These are phyloP conservation scores for Niebla homalea DNA, from an alignment of 495 filamentous ascomycete genomes.

Conservation along the genomic window DNA sequence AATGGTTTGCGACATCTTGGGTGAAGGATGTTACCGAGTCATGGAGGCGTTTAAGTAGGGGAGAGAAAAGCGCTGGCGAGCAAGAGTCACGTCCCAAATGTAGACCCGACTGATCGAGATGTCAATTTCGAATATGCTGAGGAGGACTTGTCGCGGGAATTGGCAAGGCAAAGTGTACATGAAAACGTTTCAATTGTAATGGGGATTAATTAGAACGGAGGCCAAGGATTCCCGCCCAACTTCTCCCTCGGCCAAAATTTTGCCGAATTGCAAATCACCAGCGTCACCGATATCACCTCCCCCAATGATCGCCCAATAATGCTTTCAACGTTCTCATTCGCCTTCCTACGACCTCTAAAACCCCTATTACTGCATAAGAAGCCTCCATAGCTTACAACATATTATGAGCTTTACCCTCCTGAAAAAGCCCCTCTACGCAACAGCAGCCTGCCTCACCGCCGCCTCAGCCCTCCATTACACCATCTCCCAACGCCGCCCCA, in stretches of 20 bases:
- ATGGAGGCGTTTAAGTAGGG: conserved; percentile 1
- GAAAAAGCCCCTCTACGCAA: conserved; percentile 8
- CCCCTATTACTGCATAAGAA: neutral
- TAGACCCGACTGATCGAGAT: neutral
- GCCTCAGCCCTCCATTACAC: conserved; percentile 6
- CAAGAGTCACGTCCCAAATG: neutral
- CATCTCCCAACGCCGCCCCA: neutral
- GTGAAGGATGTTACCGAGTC: conserved; percentile 9
- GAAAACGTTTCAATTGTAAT: neutral
- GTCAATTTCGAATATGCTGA: neutral
- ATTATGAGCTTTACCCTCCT: conserved; percentile 12
- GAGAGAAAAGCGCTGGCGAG: neutral
- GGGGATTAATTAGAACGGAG: neutral
- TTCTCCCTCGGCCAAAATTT: neutral
- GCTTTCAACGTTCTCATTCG: neutral
- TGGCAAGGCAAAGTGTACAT: neutral
- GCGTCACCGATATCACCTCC: neutral
- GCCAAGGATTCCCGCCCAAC: neutral
- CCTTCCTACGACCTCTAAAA: neutral
- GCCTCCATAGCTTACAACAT: conserved; percentile 6
- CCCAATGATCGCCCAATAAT: no score
- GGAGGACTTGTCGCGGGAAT: neutral
- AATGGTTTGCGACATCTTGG: conserved; percentile 52
- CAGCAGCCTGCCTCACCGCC: conserved; percentile 6
- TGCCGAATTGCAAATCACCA: conserved; percentile 13